Evolutionary conservation across 768 basidiomycete genomes (phyloP), one percentile per base, ranked within the genome.

Genomic region (Lactifluus subvellereus): DNA sequence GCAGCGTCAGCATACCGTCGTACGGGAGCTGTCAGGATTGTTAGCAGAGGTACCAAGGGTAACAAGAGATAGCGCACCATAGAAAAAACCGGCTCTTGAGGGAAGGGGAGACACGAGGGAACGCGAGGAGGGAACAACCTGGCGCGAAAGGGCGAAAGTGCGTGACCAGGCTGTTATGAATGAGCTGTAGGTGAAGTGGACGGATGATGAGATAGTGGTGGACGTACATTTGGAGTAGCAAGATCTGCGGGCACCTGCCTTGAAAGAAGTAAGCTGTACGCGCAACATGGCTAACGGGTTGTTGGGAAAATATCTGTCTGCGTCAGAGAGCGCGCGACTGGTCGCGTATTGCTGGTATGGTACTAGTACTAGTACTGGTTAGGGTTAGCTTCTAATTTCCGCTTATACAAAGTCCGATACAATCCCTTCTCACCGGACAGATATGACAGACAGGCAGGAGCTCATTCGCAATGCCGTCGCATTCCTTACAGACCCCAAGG

Each of bases 401-500:
- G 3, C 27, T 27, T 32, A 14, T 2, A 9, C 43, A 35, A 60
- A 60, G 59, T 61, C 54, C 54, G 45, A 49, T 13, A 40, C 38
- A 11, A 40, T 16, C 13, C 8, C 27, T n/a, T 16, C 18, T 38
- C 35, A 18, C n/a, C 4, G 4, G 5, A 32, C 9, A 14, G 45
- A 43, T 54, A 83, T 83, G 81, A 71, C 82, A 68, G 84, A 89
- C 71, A 82, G 88, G 71, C 80, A 82, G 69, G 89, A 94, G 54
- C 81, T 92, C 65, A 71, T 96, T 58, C 83, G 81, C 48, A 91
- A 88, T 77, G 94, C 94, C 0, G 84, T 96, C 65, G 77, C 83
- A 0, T 96, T 97, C 74, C 82, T 97, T 57, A 77, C 79, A n/a
- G 94, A 96, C 73, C 85, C 88, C 53, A 89, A 89, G 76, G 94